Evolutionary conservation across 306 rosid genomes (phyloP).

Genomic region (Glycyrrhiza uralensis): DNA sequence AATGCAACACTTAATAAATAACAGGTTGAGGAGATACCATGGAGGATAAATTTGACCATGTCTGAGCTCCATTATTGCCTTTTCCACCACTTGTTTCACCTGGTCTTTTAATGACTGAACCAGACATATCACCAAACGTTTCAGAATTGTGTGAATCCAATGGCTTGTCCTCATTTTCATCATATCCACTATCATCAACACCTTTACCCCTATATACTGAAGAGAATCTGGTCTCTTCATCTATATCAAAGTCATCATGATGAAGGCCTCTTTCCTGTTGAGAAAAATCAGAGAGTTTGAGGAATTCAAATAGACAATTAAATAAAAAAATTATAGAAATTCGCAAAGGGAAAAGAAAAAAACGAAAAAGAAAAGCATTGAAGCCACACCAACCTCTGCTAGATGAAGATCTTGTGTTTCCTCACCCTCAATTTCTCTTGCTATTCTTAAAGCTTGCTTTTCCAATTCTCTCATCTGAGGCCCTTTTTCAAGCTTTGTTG

Average conservation of each 20-base stretch:
- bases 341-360: not conserved
- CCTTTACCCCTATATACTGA: constrained; percentile 71
- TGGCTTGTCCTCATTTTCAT: constrained; percentile 56
- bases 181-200: constrained; percentile 70
- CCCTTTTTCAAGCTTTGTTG: constrained; percentile 88
- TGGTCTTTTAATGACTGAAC: constrained; percentile 33
- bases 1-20: not conserved
- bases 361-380: not conserved
- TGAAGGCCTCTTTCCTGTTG: constrained; percentile 83
- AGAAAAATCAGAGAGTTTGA: constrained; percentile 25
- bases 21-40: constrained; percentile 45
- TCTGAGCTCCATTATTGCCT: constrained; percentile 49
- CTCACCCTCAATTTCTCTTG: constrained; percentile 95
- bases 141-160: constrained; percentile 66
- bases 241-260: constrained; percentile 58
- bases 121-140: constrained; percentile 65
- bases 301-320: constrained; percentile 10
- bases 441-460: constrained; percentile 74
- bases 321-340: not conserved
- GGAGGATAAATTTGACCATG: constrained; percentile 44
- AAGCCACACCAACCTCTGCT: constrained; percentile 72
- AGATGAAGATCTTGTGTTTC: constrained; percentile 89
- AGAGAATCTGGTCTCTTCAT: constrained; percentile 92
- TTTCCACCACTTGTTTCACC: constrained; percentile 47
- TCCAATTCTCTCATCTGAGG: constrained; percentile 75